Conservation (phyloP, 768 basidiomycete species). For the Boletus tylopilopsis region DNA sequence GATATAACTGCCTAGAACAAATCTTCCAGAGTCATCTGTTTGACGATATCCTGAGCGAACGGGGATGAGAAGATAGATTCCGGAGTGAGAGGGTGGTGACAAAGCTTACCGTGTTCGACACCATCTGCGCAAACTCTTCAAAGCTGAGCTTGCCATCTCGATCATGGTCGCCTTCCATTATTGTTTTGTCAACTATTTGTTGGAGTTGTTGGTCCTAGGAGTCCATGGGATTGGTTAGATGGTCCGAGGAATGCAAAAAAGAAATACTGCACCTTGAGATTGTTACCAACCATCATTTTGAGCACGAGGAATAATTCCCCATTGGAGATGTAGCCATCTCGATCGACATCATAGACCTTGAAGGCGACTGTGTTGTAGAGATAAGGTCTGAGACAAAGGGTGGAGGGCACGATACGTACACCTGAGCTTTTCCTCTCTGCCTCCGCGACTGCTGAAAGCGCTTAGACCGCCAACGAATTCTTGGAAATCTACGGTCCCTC, state of each 20-base stretch:
- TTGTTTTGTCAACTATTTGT: constrained; percentile 99
- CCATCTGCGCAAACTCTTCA: constrained; percentile 95
- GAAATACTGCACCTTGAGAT: constrained; percentile 70
- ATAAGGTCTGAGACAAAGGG: not conserved
- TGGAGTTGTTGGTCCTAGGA: constrained; percentile 93
- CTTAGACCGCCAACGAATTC: constrained; percentile 98
- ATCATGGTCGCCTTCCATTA: constrained; percentile 99
- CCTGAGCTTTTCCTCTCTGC: constrained; percentile 91
- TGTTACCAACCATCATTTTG: constrained; percentile 99
- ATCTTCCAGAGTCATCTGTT: constrained; percentile 97
- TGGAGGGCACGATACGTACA: constrained; percentile 55
- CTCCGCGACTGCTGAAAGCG: constrained; percentile 96
- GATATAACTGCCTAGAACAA: constrained; percentile 55
- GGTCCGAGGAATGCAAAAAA: not conserved
- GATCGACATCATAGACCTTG: constrained; percentile 99
- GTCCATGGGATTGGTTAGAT: not conserved
- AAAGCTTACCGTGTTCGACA: constrained; percentile 82
- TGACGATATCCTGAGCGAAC: constrained; percentile 81
- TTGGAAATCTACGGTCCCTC: constrained; percentile 98
- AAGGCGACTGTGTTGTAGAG: constrained; percentile 74
- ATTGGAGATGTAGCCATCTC: constrained; percentile 97
- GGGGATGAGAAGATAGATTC: constrained; percentile 6
- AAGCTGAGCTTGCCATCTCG: constrained; percentile 97
- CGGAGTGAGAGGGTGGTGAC: not conserved
- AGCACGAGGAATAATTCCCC: constrained; percentile 97